phyloP scores from a whole-genome alignment of 148 eudicot genomes.

The Selenicereus undatus region DNA sequence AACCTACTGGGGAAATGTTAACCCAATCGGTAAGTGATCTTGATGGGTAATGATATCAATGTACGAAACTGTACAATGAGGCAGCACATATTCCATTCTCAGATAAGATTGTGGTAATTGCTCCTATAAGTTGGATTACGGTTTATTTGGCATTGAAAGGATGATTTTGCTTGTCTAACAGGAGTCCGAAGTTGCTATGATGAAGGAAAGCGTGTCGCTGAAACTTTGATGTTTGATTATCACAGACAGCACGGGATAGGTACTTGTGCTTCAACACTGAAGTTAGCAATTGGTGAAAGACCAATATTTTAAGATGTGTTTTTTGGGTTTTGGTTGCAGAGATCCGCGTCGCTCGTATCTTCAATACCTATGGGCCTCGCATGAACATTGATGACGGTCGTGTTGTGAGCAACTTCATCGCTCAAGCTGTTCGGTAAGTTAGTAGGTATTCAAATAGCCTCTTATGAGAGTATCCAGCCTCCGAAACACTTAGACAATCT shows the following conservation, averaged over 20 bases:
- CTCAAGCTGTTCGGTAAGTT: slow-evolving; percentile 88
- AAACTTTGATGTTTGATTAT: slow-evolving; percentile 98
- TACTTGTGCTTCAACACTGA: slow-evolving; percentile 14
- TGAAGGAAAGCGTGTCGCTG: slow-evolving; percentile 98
- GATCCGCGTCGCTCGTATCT: slow-evolving; percentile 82
- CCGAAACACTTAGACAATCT: neutral
- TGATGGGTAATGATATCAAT: neutral
- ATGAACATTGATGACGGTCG: slow-evolving; percentile 99
- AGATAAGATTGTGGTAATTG: neutral
- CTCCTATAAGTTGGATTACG: neutral
- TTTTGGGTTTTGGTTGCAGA: slow-evolving; percentile 38
- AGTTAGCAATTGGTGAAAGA: neutral
- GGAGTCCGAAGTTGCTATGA: slow-evolving; percentile 99
- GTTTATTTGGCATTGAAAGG: neutral
- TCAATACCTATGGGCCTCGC: slow-evolving; percentile 98
- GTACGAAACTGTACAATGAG: neutral
- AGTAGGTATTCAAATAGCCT: neutral
- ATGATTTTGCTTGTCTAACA: slow-evolving; percentile 21
- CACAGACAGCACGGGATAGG: slow-evolving; percentile 99
- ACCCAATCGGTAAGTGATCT: slow-evolving; percentile 72
- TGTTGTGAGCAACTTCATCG: slow-evolving; percentile 97
- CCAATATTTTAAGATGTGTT: neutral
- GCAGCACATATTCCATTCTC: neutral
- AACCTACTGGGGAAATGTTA: slow-evolving; percentile 98
- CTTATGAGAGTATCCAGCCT: neutral